Percentiles rank a stretch among this genome's conserved stretches.
Evolutionary conservation across 2,329 filamentous ascomycete genomes (phyloP).

Genomic region (Alternaria alternata): DNA sequence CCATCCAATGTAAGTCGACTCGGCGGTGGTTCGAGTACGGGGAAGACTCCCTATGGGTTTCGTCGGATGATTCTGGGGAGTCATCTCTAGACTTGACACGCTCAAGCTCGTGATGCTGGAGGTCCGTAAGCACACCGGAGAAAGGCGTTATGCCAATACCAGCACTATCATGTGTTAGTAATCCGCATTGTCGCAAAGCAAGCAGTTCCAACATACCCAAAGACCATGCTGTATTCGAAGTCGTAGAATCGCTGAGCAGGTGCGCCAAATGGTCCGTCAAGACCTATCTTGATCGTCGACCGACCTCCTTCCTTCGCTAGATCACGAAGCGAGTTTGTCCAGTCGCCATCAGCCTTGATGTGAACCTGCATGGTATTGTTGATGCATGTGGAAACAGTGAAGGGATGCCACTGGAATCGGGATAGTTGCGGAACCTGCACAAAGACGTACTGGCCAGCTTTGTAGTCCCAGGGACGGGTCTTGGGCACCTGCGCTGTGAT

Average conservation of each 20-base stretch:
- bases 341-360: slow-evolving; percentile 67
- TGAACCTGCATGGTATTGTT: slow-evolving; percentile 63
- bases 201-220: slow-evolving; percentile 45
- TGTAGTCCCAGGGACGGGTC: slow-evolving; percentile 61
- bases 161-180: slow-evolving; percentile 43
- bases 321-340: slow-evolving; percentile 59
- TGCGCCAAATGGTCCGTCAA: slow-evolving; percentile 67
- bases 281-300: slow-evolving; percentile 58
- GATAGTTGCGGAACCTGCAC: slow-evolving; percentile 63
- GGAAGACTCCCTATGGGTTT: slow-evolving; percentile 16
- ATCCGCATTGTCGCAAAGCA: not conserved
- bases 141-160: slow-evolving; percentile 68
- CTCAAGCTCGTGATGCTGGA: slow-evolving; percentile 58
- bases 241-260: slow-evolving; percentile 67
- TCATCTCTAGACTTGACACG: slow-evolving; percentile 28
- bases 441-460: slow-evolving; percentile 66
- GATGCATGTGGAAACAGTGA: slow-evolving; percentile 65
- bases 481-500: slow-evolving; percentile 60
- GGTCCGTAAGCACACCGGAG: slow-evolving; percentile 64
- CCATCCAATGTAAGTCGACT: slow-evolving; percentile 69
- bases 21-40: slow-evolving; percentile 56
- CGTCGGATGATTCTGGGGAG: slow-evolving; percentile 14
- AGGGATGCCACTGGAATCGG: slow-evolving; percentile 67
- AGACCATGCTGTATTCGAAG: slow-evolving; percentile 64
- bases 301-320: slow-evolving; percentile 51